Base-by-base conservation (phyloP, 2,329 filamentous ascomycete genomes). In the Trichoderma sp. region DNA sequence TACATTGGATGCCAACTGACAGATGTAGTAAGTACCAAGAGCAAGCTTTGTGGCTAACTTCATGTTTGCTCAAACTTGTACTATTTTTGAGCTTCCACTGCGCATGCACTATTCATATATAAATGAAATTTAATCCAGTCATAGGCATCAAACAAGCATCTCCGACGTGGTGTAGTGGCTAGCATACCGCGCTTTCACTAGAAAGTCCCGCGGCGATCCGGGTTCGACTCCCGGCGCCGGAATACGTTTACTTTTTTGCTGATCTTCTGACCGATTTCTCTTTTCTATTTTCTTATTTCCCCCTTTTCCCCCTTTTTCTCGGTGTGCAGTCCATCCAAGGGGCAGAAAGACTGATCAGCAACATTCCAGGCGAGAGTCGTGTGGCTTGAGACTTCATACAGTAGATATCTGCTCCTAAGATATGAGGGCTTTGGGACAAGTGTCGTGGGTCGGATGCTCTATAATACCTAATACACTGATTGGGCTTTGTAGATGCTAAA, bases 131-230 rank as follows among this genome's bases (percentile, higher is more conserved):
- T 34, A 4, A 9, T 4, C 6, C 7, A 3, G 2, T 9, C 3
- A 3, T 25, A 42, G n/a, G 22, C 63, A 65, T 65, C 52, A 54
- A 65, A 57, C 4, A 57, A 52, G 50, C n/a, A 58, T 27, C 64
- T 68, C 66, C 66, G 66, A 68, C 66, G 66, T 68, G 66, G 56
- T 69, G 67, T 67, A 69, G 67, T 61, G 63, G 63, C 66, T 68
- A 61, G 67, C 63, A 69, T 67, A 68, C 66, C 54, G 66, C 66
- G 66, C 66, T 68, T 68, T 68, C 66, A 68, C 17, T 17, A 56
- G 32, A 64, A 54, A 64, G 65, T 54, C 45, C 65, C 66, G 66
- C 66, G 54, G 66, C 66, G 66, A 68, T 68, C 66, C 66, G 66
- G 66, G 66, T 68, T 68, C 66, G 66, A 68, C 66, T 68, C 66